Percentiles rank a stretch among this genome's conserved stretches.
Conservation (phyloP, 495 filamentous ascomycete genomes). For the Amorphotheca resinae region DNA sequence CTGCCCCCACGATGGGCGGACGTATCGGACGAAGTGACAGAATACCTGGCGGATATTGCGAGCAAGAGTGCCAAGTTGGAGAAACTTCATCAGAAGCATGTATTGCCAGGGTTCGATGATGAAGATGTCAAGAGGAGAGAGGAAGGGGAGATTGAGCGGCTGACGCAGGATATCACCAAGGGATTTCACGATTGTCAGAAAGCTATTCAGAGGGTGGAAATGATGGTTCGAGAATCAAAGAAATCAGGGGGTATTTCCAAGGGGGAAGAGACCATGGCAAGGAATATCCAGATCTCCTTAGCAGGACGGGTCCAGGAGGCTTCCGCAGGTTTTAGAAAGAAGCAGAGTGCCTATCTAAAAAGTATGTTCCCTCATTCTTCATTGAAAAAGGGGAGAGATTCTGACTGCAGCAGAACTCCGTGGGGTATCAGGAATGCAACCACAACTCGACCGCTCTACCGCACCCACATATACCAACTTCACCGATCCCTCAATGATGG, state of each 20-base stretch:
- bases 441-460: constrained; percentile 35
- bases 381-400: neutral
- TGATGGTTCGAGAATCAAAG: constrained; percentile 66
- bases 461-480: constrained; percentile 44
- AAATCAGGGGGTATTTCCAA: constrained; percentile 53
- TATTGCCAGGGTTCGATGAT: constrained; percentile 92
- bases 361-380: constrained; percentile 39
- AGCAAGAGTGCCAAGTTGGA: constrained; percentile 74
- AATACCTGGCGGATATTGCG: constrained; percentile 68
- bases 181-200: constrained; percentile 83
- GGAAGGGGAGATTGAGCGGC: constrained; percentile 75
- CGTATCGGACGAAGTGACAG: constrained; percentile 83
- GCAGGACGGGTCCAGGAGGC: constrained; percentile 81
- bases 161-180: constrained; percentile 82
- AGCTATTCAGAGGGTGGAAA: constrained; percentile 73
- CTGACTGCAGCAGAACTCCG: constrained; percentile 58
- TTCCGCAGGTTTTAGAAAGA: constrained; percentile 88
- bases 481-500: constrained; percentile 67
- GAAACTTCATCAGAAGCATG: constrained; percentile 90
- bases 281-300: constrained; percentile 85
- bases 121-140: constrained; percentile 74
- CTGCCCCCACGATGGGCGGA: constrained; percentile 94
- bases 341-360: constrained; percentile 90
- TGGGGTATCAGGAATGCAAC: constrained; percentile 45
- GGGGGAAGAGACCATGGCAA: constrained; percentile 89